Conservation (phyloP, 148 eudicot species). For the Chenopodium berlandieri region DNA sequence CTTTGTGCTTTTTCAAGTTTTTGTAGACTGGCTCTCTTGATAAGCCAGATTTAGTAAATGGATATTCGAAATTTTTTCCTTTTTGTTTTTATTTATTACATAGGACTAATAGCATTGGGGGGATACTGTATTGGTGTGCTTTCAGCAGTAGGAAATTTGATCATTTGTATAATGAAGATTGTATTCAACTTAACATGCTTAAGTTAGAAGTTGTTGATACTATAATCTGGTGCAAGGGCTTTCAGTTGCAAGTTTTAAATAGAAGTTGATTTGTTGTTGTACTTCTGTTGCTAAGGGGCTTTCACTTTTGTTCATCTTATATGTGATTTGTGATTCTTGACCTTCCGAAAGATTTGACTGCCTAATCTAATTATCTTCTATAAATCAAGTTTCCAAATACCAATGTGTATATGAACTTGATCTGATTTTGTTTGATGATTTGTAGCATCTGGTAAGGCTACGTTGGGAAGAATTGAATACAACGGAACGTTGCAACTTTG, state of each 20-base stretch:
- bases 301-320: background rate
- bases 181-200: background rate
- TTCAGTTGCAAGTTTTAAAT: background rate
- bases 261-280: background rate
- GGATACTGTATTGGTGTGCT: background rate
- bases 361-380: background rate
- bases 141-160: background rate
- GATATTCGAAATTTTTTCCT: too few species aligned
- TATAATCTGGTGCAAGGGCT: background rate
- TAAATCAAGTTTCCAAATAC: background rate
- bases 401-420: constrained; percentile 2
- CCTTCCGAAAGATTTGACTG: background rate
- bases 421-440: constrained; percentile 14
- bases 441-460: constrained; percentile 87
- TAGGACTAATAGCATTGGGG: background rate
- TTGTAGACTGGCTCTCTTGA: background rate
- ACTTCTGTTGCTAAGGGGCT: background rate
- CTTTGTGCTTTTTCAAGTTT: background rate
- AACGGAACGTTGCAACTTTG: constrained; percentile 66
- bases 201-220: background rate
- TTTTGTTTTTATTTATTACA: too few species aligned
- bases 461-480: constrained; percentile 85
- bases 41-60: background rate
- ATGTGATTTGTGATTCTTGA: background rate
- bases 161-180: background rate